Evolutionary conservation across 805 yeast genomes (phyloP).

Genomic region (Wickerhamomyces rabaulensis): DNA sequence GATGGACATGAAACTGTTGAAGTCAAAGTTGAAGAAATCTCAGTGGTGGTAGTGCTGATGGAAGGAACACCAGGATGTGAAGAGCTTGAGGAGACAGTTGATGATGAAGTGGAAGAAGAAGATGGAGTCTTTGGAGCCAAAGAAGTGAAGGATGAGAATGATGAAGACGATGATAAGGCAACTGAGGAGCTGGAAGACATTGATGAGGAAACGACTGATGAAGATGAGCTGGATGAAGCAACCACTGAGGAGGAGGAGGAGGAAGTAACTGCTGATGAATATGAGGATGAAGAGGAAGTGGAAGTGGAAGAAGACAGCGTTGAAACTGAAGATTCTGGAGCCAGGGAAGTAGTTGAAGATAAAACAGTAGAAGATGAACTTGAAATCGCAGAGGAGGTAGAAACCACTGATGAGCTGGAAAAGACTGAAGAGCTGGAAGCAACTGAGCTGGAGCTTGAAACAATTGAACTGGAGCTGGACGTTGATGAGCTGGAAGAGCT

Average conservation of each 20-base stretch:
- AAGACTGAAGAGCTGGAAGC: not conserved
- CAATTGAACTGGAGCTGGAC: not conserved
- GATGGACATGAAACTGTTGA: not conserved
- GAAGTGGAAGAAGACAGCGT: not conserved
- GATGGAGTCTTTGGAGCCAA: not conserved
- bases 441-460: not conserved
- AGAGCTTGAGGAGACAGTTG: not conserved
- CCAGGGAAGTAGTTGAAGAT: not conserved
- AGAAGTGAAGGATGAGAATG: not conserved
- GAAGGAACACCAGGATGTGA: not conserved
- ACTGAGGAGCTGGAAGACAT: too few relatives aligned
- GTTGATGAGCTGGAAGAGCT: not conserved
- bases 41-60: not conserved
- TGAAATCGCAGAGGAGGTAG: not conserved
- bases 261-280: too few relatives aligned
- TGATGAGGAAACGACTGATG: too few relatives aligned
- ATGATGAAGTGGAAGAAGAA: not conserved
- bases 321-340: not conserved
- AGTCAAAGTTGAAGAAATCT: not conserved
- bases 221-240: too few relatives aligned
- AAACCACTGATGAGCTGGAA: not conserved
- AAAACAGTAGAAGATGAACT: not conserved
- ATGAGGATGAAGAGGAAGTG: constrained; percentile 1
- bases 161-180: not conserved
- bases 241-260: too few relatives aligned